phyloP scores from a whole-genome alignment of 768 basidiomycete genomes.

The Auricularia cornea region DNA sequence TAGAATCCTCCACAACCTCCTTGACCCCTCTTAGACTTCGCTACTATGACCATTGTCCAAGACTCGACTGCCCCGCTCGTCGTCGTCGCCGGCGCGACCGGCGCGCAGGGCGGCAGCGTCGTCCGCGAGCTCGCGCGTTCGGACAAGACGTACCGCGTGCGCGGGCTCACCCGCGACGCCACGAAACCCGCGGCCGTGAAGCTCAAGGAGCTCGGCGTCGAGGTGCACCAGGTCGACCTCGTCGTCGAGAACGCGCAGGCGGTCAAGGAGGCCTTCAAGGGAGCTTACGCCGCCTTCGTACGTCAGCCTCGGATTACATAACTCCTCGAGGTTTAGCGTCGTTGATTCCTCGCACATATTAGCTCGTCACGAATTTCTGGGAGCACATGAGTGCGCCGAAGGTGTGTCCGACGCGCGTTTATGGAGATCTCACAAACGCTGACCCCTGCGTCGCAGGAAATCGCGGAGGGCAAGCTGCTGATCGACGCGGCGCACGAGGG shows the following conservation, averaged over 20 bases:
- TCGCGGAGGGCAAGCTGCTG: not conserved
- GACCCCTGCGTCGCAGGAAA: not conserved
- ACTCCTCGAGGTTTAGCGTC: no score
- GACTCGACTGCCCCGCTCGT: not conserved
- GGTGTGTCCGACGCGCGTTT: not conserved
- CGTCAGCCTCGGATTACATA: not conserved
- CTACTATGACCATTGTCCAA: not conserved
- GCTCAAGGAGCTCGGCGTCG: conserved; percentile 16
- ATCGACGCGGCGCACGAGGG: not conserved
- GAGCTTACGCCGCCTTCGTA: not conserved
- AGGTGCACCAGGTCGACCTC: conserved; percentile 14
- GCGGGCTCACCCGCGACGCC: not conserved
- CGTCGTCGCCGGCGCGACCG: not conserved
- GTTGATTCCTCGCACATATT: no score
- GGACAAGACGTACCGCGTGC: conserved; percentile 6
- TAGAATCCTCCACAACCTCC: no score
- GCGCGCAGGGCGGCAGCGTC: not conserved
- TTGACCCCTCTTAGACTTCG: no score
- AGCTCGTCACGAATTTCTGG: not conserved
- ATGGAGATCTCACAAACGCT: not conserved
- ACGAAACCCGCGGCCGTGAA: not conserved
- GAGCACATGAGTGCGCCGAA: not conserved
- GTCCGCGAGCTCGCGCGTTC: not conserved
- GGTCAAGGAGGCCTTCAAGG: not conserved
- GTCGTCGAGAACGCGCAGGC: not conserved